Percentiles rank a stretch among this genome's conserved stretches.
These are phyloP conservation scores for Colletotrichum sublineola DNA, from an alignment of 2,329 filamentous ascomycete genomes.

Conservation along the genomic window DNA sequence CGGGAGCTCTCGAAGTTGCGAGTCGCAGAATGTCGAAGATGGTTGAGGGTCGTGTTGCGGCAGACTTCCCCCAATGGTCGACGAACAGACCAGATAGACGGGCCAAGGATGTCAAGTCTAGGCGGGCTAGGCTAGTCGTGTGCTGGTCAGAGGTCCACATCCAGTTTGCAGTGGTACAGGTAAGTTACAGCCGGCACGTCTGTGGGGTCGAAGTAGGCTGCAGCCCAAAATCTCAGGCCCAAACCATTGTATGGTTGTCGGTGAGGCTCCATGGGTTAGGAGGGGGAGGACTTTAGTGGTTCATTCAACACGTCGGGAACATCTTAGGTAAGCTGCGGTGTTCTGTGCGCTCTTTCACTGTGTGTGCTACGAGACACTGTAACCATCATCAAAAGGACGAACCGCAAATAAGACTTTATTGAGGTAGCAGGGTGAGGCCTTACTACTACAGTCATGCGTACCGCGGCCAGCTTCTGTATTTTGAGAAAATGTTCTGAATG, in stretches of 20 bases:
- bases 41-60: slow-evolving; percentile 10
- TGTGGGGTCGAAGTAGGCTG: slow-evolving; percentile 14
- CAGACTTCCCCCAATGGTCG: slow-evolving; percentile 11
- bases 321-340: background rate
- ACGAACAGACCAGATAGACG: slow-evolving; percentile 41
- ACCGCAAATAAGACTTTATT: background rate
- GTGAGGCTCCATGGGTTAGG: background rate
- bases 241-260: background rate
- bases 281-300: slow-evolving; percentile 8
- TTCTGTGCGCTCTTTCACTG: background rate
- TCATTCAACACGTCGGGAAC: background rate
- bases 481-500: background rate
- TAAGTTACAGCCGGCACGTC: slow-evolving; percentile 22
- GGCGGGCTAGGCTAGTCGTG: slow-evolving; percentile 27
- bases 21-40: slow-evolving; percentile 17
- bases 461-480: background rate
- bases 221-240: slow-evolving; percentile 37
- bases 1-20: slow-evolving; percentile 30
- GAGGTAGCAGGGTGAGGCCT: background rate
- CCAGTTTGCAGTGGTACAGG: slow-evolving; percentile 16
- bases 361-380: background rate
- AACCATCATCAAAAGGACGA: background rate
- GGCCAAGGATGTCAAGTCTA: slow-evolving; percentile 32
- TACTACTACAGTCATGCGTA: background rate
- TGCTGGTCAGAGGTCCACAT: slow-evolving; percentile 12